Base-by-base conservation (phyloP, 305 asterid species). In the Plantago lanceolata region DNA sequence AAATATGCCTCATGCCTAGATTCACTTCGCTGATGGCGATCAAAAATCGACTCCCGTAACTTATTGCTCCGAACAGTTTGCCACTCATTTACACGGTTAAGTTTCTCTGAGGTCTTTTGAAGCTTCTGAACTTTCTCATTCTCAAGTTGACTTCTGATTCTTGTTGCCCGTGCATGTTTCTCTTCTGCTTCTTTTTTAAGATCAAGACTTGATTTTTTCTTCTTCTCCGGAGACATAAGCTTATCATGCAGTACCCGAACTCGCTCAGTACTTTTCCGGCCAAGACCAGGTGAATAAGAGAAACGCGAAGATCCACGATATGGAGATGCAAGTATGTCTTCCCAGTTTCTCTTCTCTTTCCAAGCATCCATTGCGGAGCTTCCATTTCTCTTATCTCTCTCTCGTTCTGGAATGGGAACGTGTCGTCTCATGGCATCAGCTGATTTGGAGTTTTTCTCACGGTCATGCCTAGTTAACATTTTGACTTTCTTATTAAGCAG, bases 271-370 rank as follows among this genome's bases (percentile, higher is more conserved):
- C 95, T 83, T 81, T 74, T 94, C 84, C 99, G 78, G 75, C 77
- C 79, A 78, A 90, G 71, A 69, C 97, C 90, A 13, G 99, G 97
- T 57, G 99, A 94, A 77, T 88, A 83, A 16, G 95, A 94, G 79
- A 87, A 89, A 63, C 97, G 96, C 49, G 96, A 85, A 70, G 97
- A 87, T 72, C 74, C 85, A 66, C 92, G 83, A 68, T 78, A 80
- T 12, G 97, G 92, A 55, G 95, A 72, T 67, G 94, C 82, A 78
- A 94, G 97, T 79, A 94, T 79, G 67, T 86, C 96, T 78, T 89
- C 94, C 99, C 99, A 94, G 73, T 90, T 90, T 72, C 99, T 84
- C 84, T 88, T 94, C 82, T 90, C 97, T 84, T 86, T 94, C 99
- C 99, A 94, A 51, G 97, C 99, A 86, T 90, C 96, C 95, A 94